Conservation (phyloP, 768 basidiomycete species). For the Leccinum rimulosum region DNA sequence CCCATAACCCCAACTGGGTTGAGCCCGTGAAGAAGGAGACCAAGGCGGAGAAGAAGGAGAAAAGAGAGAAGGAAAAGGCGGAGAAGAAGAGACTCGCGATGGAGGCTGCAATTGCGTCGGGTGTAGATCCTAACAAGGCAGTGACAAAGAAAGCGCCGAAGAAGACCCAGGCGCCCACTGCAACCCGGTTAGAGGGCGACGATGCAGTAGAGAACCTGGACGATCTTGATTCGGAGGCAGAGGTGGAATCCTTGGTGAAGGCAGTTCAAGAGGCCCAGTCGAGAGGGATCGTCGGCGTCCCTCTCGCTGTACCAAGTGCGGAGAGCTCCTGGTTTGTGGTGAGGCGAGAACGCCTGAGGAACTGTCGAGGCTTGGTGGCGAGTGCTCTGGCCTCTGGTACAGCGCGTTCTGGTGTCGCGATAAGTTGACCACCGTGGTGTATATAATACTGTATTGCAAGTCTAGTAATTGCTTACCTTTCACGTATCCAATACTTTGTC, state of each 20-base stretch:
- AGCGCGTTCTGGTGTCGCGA: constrained; percentile 25
- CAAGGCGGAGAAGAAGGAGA: constrained; percentile 85
- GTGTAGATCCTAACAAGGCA: constrained; percentile 46
- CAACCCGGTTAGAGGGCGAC: constrained; percentile 52
- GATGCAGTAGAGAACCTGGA: constrained; percentile 70
- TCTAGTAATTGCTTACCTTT: background rate
- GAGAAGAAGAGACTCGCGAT: constrained; percentile 76
- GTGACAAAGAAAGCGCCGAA: constrained; percentile 60
- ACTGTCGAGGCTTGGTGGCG: constrained; percentile 56
- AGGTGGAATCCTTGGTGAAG: constrained; percentile 70
- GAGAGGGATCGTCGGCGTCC: constrained; percentile 58
- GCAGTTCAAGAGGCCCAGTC: constrained; percentile 56
- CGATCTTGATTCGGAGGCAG: constrained; percentile 81
- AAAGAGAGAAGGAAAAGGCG: constrained; percentile 74
- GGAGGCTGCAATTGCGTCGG: constrained; percentile 65
- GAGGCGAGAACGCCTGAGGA: constrained; percentile 60
- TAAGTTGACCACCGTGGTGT: constrained; percentile 12
- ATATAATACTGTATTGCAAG: background rate
- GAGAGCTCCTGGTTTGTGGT: constrained; percentile 81
- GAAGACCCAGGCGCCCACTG: constrained; percentile 55
- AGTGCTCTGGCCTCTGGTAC: constrained; percentile 41
- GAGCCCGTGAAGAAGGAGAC: constrained; percentile 85
- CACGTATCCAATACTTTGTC: background rate
- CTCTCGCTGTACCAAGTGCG: constrained; percentile 71
- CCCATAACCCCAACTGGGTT: constrained; percentile 83